Evolutionary conservation across 768 basidiomycete genomes (phyloP).

Genomic region (Naganishia kalamii): DNA sequence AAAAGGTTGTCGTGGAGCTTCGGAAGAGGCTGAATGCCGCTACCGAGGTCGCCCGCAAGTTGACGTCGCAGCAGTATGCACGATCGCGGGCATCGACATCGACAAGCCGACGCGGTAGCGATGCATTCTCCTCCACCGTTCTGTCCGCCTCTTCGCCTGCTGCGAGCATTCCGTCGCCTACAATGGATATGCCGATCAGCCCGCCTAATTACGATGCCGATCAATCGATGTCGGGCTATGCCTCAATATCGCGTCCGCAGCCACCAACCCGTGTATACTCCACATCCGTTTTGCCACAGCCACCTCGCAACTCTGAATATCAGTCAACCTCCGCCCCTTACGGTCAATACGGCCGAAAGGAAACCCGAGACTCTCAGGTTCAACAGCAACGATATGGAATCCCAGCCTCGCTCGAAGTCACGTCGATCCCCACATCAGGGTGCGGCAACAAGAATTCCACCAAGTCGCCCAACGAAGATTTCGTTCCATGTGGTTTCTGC

Average conservation of each 20-base stretch:
- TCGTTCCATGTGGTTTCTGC: constrained; percentile 65
- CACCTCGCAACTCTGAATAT: neutral
- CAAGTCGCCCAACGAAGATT: neutral
- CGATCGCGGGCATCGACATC: neutral
- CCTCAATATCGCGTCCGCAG: neutral
- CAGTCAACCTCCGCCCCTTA: neutral
- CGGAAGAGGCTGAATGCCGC: constrained; percentile 13
- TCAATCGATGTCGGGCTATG: neutral
- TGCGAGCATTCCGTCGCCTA: neutral
- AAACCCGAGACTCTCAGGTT: neutral
- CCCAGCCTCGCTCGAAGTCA: neutral
- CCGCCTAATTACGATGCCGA: neutral
- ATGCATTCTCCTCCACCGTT: constrained; percentile 10
- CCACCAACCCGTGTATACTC: neutral
- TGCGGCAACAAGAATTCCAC: neutral
- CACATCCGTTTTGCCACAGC: neutral
- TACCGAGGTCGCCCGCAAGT: neutral
- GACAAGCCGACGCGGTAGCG: constrained; percentile 7
- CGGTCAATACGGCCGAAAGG: neutral
- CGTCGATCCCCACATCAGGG: neutral
- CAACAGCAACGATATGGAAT: neutral
- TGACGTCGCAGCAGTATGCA: neutral
- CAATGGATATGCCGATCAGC: constrained; percentile 11
- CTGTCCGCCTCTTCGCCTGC: neutral
- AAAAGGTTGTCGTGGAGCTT: constrained; percentile 13